These are phyloP conservation scores for Populus davidiana DNA, from an alignment of 345 rosid species.

Conservation along the genomic window DNA sequence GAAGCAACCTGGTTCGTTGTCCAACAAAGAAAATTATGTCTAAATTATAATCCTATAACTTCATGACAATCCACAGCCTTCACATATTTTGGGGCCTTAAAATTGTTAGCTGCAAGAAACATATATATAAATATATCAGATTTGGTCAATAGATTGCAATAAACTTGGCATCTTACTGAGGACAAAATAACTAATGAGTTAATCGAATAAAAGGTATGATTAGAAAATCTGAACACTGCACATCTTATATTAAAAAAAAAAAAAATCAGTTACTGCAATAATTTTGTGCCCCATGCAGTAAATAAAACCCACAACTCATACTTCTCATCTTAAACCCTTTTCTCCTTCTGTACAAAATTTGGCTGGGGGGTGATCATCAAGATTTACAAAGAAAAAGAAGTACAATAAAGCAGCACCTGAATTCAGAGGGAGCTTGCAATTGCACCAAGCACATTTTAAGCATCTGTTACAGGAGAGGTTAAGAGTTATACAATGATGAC, in stretches of 20 bases:
- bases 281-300: neutral
- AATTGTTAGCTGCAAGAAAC: slow-evolving; percentile 2
- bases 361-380: neutral
- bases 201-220: neutral
- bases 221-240: neutral
- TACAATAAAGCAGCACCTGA: neutral
- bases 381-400: neutral
- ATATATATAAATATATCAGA: neutral
- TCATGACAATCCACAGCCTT: neutral
- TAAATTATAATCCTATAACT: neutral
- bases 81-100: neutral
- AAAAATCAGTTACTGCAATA: neutral
- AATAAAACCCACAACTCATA: neutral
- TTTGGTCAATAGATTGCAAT: neutral
- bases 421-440: neutral
- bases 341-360: neutral
- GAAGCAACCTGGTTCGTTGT: neutral
- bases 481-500: neutral
- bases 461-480: neutral
- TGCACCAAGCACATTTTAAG: neutral
- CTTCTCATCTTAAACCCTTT: neutral
- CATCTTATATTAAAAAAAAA: neutral
- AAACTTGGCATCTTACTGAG: neutral
- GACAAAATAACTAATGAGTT: neutral
- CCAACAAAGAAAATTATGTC: neutral